These are phyloP conservation scores for Purpureocillium lavendulum DNA, from an alignment of 2,329 filamentous ascomycete genomes.

Conservation along the genomic window DNA sequence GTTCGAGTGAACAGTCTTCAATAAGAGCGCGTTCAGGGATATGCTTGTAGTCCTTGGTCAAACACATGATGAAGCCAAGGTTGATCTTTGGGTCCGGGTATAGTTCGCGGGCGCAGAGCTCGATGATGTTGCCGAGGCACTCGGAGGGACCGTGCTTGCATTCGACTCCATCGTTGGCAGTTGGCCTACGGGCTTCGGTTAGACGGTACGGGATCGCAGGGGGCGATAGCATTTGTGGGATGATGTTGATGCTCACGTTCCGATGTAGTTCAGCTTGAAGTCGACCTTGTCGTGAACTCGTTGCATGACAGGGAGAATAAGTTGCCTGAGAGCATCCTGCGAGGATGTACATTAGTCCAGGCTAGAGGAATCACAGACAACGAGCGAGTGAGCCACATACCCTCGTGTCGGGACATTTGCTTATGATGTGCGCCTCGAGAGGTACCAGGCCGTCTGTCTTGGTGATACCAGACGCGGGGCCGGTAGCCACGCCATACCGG, in stretches of 20 bases:
- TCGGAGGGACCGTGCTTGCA: slow-evolving; percentile 88
- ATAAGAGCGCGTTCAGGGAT: slow-evolving; percentile 76
- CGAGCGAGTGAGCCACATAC: slow-evolving; percentile 21
- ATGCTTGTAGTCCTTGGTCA: slow-evolving; percentile 63
- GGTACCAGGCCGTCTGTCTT: slow-evolving; percentile 45
- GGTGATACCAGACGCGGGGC: slow-evolving; percentile 6
- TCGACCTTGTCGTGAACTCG: slow-evolving; percentile 74
- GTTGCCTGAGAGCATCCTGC: slow-evolving; percentile 65
- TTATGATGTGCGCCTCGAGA: slow-evolving; percentile 92
- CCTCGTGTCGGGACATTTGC: slow-evolving; percentile 87
- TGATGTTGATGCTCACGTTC: slow-evolving; percentile 45
- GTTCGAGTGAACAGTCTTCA: slow-evolving; percentile 81
- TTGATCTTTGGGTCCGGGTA: slow-evolving; percentile 82
- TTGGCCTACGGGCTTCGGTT: slow-evolving; percentile 37
- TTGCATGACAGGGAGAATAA: slow-evolving; percentile 84
- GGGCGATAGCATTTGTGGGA: neutral
- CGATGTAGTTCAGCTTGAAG: slow-evolving; percentile 87
- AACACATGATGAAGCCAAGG: slow-evolving; percentile 88
- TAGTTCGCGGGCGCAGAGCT: slow-evolving; percentile 78
- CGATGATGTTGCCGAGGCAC: slow-evolving; percentile 87
- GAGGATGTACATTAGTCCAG: neutral
- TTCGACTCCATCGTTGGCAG: slow-evolving; percentile 70
- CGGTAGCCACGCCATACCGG: slow-evolving; percentile 1
- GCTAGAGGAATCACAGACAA: too few species aligned
- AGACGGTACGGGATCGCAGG: neutral